Conservation (phyloP, 2,329 filamentous ascomycete species). For the Talaromyces sp. region DNA sequence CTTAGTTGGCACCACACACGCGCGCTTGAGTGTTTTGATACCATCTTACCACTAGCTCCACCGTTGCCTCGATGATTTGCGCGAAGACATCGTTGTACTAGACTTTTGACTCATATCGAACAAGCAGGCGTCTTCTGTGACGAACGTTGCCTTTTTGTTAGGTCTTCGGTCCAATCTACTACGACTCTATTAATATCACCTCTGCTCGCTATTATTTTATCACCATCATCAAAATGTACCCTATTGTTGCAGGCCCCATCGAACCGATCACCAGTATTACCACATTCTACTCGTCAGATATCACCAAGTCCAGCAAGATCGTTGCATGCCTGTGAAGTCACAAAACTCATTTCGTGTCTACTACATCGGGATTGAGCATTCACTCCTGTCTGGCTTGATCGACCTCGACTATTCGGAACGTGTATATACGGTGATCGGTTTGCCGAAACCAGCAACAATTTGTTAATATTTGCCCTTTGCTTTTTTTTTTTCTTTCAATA, state of each 20-base stretch:
- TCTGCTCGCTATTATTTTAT: conserved; percentile 13
- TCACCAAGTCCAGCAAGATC: conserved; percentile 27
- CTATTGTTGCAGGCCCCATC: conserved; percentile 31
- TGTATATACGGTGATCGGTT: conserved; percentile 19
- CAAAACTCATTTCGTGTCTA: background rate
- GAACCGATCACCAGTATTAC: conserved; percentile 39
- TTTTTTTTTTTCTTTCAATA: background rate
- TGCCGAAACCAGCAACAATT: conserved; percentile 1
- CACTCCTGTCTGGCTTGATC: conserved; percentile 13
- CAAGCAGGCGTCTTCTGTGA: conserved; percentile 17
- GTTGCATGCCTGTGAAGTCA: conserved; percentile 11
- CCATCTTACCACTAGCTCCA: conserved; percentile 8
- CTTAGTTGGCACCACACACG: conserved; percentile 9
- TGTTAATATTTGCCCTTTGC: conserved; percentile 7
- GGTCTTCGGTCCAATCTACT: conserved; percentile 29
- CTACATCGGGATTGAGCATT: conserved; percentile 8
- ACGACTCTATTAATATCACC: conserved; percentile 25
- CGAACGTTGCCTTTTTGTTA: conserved; percentile 33
- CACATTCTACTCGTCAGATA: conserved; percentile 31
- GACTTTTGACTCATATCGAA: conserved; percentile 18
- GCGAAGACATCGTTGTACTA: conserved; percentile 5
- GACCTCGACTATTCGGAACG: conserved; percentile 13
- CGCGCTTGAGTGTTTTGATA: conserved; percentile 1
- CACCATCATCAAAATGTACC: conserved; percentile 38
- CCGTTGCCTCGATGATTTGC: conserved; percentile 5